phyloP scores from a whole-genome alignment of 805 yeast species.

The Lipomyces sp. region DNA sequence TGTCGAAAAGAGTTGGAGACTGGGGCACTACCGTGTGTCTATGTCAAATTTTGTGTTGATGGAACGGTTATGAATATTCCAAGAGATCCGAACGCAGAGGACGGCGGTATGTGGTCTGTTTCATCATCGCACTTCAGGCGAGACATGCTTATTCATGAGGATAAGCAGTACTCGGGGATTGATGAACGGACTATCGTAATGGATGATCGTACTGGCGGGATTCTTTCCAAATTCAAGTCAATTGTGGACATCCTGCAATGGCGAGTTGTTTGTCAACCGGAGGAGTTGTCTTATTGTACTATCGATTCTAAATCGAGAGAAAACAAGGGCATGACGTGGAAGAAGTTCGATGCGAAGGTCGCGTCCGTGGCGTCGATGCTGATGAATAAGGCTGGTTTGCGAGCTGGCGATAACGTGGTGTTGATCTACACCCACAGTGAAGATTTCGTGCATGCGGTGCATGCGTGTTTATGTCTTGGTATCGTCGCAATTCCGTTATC shows the following conservation, averaged over 20 bases:
- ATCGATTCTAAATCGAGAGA: slow-evolving; percentile 52
- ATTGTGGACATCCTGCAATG: slow-evolving; percentile 77
- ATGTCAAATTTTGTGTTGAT: slow-evolving; percentile 75
- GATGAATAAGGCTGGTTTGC: slow-evolving; percentile 64
- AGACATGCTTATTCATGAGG: slow-evolving; percentile 63
- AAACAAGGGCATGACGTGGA: slow-evolving; percentile 71
- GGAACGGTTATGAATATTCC: slow-evolving; percentile 69
- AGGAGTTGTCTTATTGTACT: slow-evolving; percentile 70
- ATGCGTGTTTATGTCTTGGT: slow-evolving; percentile 86
- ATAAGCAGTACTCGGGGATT: slow-evolving; percentile 78
- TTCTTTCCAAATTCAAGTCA: slow-evolving; percentile 70
- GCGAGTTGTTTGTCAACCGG: slow-evolving; percentile 74
- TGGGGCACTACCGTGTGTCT: slow-evolving; percentile 79
- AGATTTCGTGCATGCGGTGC: slow-evolving; percentile 79
- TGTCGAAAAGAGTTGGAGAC: slow-evolving; percentile 76
- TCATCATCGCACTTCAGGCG: slow-evolving; percentile 71
- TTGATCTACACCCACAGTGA: slow-evolving; percentile 86
- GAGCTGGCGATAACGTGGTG: slow-evolving; percentile 73
- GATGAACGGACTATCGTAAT: slow-evolving; percentile 75
- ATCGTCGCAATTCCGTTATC: slow-evolving; percentile 75
- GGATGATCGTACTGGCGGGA: slow-evolving; percentile 78
- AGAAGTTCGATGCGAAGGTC: slow-evolving; percentile 74
- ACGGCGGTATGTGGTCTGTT: slow-evolving; percentile 84
- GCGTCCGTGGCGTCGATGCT: slow-evolving; percentile 76
- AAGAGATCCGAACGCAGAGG: slow-evolving; percentile 49